Conservation (phyloP, 345 rosid species). For the Populus alba region DNA sequence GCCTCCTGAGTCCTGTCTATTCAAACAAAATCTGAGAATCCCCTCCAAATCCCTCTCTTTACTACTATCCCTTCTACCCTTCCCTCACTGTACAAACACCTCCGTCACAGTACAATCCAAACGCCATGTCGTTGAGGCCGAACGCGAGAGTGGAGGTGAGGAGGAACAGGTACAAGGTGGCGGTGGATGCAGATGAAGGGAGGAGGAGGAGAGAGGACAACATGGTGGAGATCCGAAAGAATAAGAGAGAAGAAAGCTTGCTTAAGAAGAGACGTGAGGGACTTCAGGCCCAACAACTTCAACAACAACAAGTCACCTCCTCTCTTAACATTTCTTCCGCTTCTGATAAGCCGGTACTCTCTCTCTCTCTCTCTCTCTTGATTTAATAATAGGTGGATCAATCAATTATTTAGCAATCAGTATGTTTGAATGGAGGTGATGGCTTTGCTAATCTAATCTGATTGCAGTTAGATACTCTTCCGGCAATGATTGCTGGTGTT, state of each 20-base stretch:
- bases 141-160: constrained; percentile 29
- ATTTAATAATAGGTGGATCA: background rate
- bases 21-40: constrained; percentile 1
- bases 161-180: constrained; percentile 29
- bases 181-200: constrained; percentile 33
- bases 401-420: background rate
- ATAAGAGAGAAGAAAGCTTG: constrained; percentile 24
- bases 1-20: background rate
- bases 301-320: background rate
- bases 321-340: constrained; percentile 8
- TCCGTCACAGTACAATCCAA: background rate
- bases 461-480: constrained; percentile 23
- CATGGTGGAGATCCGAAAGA: constrained; percentile 33
- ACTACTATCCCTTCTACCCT: background rate
- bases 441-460: background rate
- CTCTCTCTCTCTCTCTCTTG: no score
- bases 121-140: constrained; percentile 30
- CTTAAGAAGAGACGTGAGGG: constrained; percentile 31
- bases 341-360: constrained; percentile 13
- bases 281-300: constrained; percentile 13
- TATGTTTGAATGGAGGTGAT: background rate
- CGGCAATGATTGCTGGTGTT: constrained; percentile 23
- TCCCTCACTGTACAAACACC: background rate
- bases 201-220: constrained; percentile 32
- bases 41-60: background rate